Base-by-base conservation (phyloP, 2,329 filamentous ascomycete genomes). In the Bipolaris victoriae region DNA sequence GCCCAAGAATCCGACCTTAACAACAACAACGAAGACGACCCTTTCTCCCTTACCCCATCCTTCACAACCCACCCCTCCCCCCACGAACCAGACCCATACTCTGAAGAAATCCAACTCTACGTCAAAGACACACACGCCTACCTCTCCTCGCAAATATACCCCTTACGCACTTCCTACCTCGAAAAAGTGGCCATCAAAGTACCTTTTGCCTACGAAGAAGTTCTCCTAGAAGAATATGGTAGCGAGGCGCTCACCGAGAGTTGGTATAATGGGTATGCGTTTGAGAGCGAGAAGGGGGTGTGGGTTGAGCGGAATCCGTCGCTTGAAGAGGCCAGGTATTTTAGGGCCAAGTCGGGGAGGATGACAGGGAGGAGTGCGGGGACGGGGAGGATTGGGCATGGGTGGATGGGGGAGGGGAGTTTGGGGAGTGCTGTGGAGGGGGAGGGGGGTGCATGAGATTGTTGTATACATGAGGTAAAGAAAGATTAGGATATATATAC, bases 91-190 rank as follows among this genome's bases (percentile, higher is more conserved):
- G 40, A 43, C 11, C 39, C 55, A 11, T 10, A 36, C 24, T 22
- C 40, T 39, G 31, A 33, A 7, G 35, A 47, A 31, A 46, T 52
- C 2, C 48, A 61, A 13, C 58, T 72, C 31, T 71, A 65, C 74
- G 84, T 81, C 67, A 88, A 88, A 68, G 85, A 87, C 69, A 76
- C 74, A 7, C 85, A 88, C 65, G 72, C 77, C 33, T 88, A 84
- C 63, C 68, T 78, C 62, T 80, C 80, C 55, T 75, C 79, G 33
- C 80, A 85, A 39, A 82, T 88, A 24, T 87, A 84, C 63, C 85
- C 86, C 1, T 74, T 88, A 11, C 79, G 84, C 15, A 78, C 82
- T 39, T 83, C 78, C 52, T 70, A 75, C 2, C 86, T 87, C 57
- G 85, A 87, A 67, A 80, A 76, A 40, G 75, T 80, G 5, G 76